Conservation (phyloP, 192 early-diverging fungal species). For the Cladochytrium replicatum region DNA sequence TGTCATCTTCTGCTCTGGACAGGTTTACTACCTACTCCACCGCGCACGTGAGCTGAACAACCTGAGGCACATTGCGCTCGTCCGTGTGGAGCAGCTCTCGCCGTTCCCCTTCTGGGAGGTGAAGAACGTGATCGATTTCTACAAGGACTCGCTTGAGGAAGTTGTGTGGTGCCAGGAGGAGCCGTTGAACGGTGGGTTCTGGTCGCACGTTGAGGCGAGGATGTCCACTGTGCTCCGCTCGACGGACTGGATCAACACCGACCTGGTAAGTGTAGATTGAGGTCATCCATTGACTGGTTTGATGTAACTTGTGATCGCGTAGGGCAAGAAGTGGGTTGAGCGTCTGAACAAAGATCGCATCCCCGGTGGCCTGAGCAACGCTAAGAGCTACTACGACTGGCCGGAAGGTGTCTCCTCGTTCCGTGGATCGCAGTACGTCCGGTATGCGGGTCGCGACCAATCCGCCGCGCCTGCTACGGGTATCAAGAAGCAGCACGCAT, state of each 20-base stretch:
- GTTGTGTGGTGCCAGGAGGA: slow-evolving; percentile 95
- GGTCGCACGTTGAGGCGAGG: slow-evolving; percentile 79
- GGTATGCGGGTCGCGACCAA: slow-evolving; percentile 79
- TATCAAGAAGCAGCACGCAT: slow-evolving; percentile 84
- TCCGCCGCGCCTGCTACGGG: slow-evolving; percentile 74
- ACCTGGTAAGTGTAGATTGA: slow-evolving; percentile 35
- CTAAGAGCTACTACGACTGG: slow-evolving; percentile 13
- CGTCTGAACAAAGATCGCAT: slow-evolving; percentile 13
- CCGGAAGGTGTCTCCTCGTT: slow-evolving; percentile 18
- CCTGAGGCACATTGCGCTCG: slow-evolving; percentile 79
- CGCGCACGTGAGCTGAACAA: slow-evolving; percentile 87
- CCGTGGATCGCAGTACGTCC: slow-evolving; percentile 36
- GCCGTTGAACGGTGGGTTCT: slow-evolving; percentile 87
- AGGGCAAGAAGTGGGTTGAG: slow-evolving; percentile 27
- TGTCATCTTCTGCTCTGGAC: slow-evolving; percentile 90
- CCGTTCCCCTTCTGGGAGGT: slow-evolving; percentile 94
- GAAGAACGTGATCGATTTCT: slow-evolving; percentile 77
- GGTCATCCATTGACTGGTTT: no score
- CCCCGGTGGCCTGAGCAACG: slow-evolving; percentile 39
- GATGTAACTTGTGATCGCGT: no score
- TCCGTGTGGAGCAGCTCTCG: slow-evolving; percentile 85
- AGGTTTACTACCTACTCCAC: slow-evolving; percentile 91
- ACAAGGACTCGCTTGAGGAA: slow-evolving; percentile 68
- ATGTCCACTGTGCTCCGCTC: slow-evolving; percentile 70
- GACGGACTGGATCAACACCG: slow-evolving; percentile 60